These are phyloP conservation scores for Botrytis byssoidea DNA, from an alignment of 2,329 filamentous ascomycete species.

Conservation along the genomic window DNA sequence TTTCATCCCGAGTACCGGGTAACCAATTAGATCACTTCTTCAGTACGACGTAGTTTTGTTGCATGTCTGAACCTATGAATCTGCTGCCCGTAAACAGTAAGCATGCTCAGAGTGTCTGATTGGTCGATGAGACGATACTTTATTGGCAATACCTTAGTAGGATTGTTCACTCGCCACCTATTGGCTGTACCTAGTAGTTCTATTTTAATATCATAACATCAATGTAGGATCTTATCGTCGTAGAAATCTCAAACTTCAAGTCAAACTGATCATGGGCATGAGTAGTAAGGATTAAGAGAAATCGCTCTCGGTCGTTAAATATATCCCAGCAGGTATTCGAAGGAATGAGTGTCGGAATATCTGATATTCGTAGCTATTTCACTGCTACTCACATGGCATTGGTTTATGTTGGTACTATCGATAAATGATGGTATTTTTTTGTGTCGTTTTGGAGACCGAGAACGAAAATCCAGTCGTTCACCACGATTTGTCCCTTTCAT, in stretches of 20 bases:
- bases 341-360: too few relatives aligned
- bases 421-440: not conserved
- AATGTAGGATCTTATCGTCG: not conserved
- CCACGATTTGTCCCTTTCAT: not conserved
- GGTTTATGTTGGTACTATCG: too few relatives aligned
- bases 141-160: not conserved
- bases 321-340: not conserved
- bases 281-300: not conserved
- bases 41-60: not conserved
- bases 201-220: too few relatives aligned
- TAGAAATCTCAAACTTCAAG: not conserved
- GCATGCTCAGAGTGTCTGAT: not conserved
- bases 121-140: not conserved
- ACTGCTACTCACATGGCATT: not conserved
- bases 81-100: not conserved
- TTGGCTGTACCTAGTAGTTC: too few relatives aligned
- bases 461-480: not conserved
- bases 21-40: not conserved
- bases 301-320: not conserved
- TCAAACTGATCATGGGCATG: not conserved
- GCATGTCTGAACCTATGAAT: not conserved
- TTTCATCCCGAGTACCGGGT: not conserved
- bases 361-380: not conserved
- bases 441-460: fast-evolving
- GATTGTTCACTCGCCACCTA: not conserved